Percentiles rank a stretch among this genome's conserved stretches.
Evolutionary conservation across 225 moss, liverwort and hornwort genomes (phyloP).

Genomic region (Polytrichum commune): DNA sequence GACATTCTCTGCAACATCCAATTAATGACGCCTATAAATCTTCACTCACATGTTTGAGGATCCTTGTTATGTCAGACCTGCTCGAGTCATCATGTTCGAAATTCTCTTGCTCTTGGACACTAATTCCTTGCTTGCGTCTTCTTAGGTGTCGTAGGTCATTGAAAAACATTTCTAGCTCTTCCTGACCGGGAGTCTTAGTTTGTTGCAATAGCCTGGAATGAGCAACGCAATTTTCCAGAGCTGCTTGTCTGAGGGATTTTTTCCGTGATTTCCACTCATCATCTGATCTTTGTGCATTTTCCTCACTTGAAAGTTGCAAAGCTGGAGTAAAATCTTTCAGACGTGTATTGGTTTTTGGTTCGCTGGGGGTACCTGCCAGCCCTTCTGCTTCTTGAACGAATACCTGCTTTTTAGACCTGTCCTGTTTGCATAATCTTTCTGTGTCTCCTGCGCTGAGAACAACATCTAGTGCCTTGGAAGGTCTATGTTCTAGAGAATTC

Average conservation of each 20-base stretch:
- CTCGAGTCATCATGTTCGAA: neutral
- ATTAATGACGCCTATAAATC: neutral
- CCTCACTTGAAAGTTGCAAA: neutral
- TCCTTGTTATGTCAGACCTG: slow-evolving; percentile 2
- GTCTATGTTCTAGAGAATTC: neutral
- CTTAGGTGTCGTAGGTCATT: neutral
- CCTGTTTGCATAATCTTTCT: neutral
- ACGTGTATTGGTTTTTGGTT: neutral
- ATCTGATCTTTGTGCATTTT: neutral
- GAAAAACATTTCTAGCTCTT: too few relatives aligned
- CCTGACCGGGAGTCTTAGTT: neutral
- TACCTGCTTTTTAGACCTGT: neutral
- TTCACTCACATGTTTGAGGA: neutral
- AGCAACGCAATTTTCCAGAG: neutral
- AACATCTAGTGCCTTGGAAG: neutral
- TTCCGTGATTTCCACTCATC: neutral
- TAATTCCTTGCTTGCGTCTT: neutral
- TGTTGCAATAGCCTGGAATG: neutral
- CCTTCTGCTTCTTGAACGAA: neutral
- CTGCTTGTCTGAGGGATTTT: slow-evolving; percentile 5
- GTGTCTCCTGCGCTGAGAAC: neutral
- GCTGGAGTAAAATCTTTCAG: neutral
- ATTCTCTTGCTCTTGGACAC: neutral
- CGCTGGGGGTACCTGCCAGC: neutral
- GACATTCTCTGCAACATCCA: neutral